Base-by-base conservation (phyloP, 345 rosid genomes). In the Eucalyptus pauciflora region DNA sequence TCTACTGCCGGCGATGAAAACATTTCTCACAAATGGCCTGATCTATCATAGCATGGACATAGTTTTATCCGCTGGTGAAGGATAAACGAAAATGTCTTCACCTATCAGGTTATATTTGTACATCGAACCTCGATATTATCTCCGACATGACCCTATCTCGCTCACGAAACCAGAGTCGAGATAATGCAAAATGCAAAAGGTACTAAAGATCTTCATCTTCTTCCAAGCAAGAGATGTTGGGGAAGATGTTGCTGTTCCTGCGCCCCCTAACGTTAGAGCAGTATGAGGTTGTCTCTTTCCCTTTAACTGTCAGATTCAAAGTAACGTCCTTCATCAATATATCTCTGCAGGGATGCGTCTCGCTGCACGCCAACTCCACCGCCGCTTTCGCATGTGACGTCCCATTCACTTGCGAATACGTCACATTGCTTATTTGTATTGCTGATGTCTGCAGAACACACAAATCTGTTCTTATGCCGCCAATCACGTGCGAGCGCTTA, bases 211-310 rank as follows among this genome's bases (percentile, higher is more conserved):
- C 45, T 86, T 87, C 67, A 81, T 86, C 60, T 31, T 87, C 20
- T 71, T 9, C n/a, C 43, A 93, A 88, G 87, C 96, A 94, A 85
- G 89, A 10, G 16, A 93, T 86, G 54, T 76, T 64, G 24, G 95
- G 95, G 6, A 56, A 86, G 86, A 93, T 90, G n/a, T 87, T 27
- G 52, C 92, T 88, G 13, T n/a, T 76, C 41, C 92, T 71, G 83
- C 49, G 62, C 50, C 96, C 94, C 54, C 54, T 86, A 86, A 76
- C 95, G 89, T 94, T 93, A 25, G 88, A 79, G 89, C 95, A 92
- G 49, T 88, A 89, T 9, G 93, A 86, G 45, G 24, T n/a, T 20
- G 91, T 88, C 50, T 89, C 87, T 17, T 85, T 33, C 16, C 51
- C 64, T 29, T 60, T 29, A 52, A 33, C 60, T 37, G 54, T 51